A percentile compares a stretch with the other conserved stretches of the same genome.
Conservation (phyloP, 495 filamentous ascomycete genomes). For the Xylaria curta region DNA sequence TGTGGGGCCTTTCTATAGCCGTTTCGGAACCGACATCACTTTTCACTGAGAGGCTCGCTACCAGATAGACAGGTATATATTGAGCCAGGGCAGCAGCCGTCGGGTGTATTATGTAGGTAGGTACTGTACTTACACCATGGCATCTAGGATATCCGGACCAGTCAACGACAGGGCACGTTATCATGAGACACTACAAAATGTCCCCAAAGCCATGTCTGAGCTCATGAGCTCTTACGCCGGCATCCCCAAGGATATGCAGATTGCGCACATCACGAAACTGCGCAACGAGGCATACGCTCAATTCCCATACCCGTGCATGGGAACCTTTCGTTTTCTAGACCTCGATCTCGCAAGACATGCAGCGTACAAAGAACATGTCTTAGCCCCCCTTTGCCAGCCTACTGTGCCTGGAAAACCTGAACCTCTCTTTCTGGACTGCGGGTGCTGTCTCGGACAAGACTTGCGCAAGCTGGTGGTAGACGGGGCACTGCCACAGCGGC, state of each 20-base stretch:
- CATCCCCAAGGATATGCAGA: conserved; percentile 28
- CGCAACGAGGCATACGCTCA: conserved; percentile 34
- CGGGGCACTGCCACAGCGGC: conserved; percentile 47
- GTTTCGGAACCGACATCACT: conserved; percentile 7
- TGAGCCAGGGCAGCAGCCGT: too few species aligned
- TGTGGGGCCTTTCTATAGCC: conserved; percentile 4
- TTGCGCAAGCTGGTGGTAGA: conserved; percentile 55
- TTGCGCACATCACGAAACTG: conserved; percentile 32
- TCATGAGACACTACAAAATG: conserved; percentile 21
- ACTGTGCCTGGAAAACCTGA: conserved; percentile 11
- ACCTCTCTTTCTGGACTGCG: conserved; percentile 53
- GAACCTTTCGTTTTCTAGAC: conserved; percentile 49
- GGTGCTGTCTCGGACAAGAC: conserved; percentile 60
- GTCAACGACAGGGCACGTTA: neutral
- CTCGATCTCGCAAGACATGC: conserved; percentile 37
- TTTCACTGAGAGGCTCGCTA: neutral
- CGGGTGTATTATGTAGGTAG: too few species aligned
- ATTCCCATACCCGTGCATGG: conserved; percentile 50
- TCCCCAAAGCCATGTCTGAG: conserved; percentile 30
- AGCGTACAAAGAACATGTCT: conserved; percentile 35
- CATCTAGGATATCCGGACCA: neutral
- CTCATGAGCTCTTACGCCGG: conserved; percentile 32
- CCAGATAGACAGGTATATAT: too few species aligned
- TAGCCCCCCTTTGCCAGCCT: conserved; percentile 36
- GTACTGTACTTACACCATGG: too few species aligned